Base-by-base conservation (phyloP, 75 land plant species). In the Pinus tabuliformis region DNA sequence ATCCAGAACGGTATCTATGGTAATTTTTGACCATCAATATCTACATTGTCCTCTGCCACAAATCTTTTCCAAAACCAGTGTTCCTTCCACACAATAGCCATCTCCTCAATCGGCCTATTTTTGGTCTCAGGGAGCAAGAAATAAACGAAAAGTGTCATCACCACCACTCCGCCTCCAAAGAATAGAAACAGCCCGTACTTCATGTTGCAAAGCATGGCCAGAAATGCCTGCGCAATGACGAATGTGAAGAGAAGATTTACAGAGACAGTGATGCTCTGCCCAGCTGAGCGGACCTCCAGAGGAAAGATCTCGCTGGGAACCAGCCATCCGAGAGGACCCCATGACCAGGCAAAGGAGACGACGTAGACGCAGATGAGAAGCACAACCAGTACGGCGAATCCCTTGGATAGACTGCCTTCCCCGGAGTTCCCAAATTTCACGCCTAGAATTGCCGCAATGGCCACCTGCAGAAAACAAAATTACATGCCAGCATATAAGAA, bases 271-370 rank as follows among this genome's bases (percentile, higher is more conserved):
- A 93, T 87, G 86, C 90, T 88, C 80, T 95, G 96, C 62, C 98
- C 96, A 3, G 98, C 89, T 17, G 98, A 92, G 56, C 96, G 77
- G 0, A 88, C 89, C 57, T 95, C 96, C 71, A 95, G 45, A 2
- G 98, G 93, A 77, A 95, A 95, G 22, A 94, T 94, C 77, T 94
- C 97, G 58, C 97, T 94, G 36, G 97, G 95, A 11, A 94, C 85
- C 30, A 92, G 81, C 98, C 98, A 95, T 9, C 93, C 93, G 2
- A 95, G 80, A 1, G 93, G 88, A 0, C 98, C 98, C 98, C 98
- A 95, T 16, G 96, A 93, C 96, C 98, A 95, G 37, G 91, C 98
- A 58, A 93, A 95, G 3, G 89, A 91, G 3, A 79, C 68, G 9
- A 88, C 93, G 56, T 86, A 92, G 3, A 86, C 70, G 68, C 93